These are phyloP conservation scores for Cicer cuneatum DNA, from an alignment of 306 rosid genomes.

Conservation along the genomic window DNA sequence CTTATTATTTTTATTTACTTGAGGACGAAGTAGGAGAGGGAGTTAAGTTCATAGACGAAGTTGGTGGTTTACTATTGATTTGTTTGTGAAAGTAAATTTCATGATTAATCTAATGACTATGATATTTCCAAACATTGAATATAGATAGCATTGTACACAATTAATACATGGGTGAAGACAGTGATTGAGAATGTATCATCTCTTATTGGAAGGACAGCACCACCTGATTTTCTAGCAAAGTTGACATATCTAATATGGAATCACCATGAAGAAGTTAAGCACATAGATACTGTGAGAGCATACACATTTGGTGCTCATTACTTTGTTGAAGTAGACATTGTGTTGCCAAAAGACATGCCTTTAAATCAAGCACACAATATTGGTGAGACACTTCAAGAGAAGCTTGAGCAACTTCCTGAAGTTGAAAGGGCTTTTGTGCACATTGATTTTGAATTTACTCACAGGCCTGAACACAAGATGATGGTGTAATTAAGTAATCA, in stretches of 20 bases:
- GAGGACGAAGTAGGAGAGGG: not conserved
- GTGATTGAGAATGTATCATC: constrained; percentile 75
- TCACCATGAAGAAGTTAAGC: constrained; percentile 70
- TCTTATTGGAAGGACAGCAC: constrained; percentile 75
- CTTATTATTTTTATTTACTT: not conserved
- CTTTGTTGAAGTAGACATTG: constrained; percentile 86
- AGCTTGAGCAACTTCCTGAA: constrained; percentile 74
- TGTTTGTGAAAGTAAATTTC: not conserved
- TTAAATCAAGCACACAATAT: constrained; percentile 73
- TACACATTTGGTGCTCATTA: constrained; percentile 76
- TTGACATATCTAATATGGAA: constrained; percentile 82
- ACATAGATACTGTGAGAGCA: constrained; percentile 86
- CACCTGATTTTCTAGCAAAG: constrained; percentile 76
- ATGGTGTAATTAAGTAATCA: constrained; percentile 42
- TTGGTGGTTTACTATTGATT: not conserved
- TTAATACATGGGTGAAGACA: constrained; percentile 73
- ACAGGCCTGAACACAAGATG: constrained; percentile 77
- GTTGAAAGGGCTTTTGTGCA: constrained; percentile 89
- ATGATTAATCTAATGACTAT: constrained; percentile 4
- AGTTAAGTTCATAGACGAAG: not conserved
- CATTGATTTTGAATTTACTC: constrained; percentile 74
- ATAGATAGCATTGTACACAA: constrained; percentile 83
- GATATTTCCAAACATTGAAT: constrained; percentile 32
- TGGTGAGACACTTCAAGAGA: constrained; percentile 79
- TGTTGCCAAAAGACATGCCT: constrained; percentile 70